Conservation (phyloP, 441 rosid species). For the Oxalis stricta region DNA sequence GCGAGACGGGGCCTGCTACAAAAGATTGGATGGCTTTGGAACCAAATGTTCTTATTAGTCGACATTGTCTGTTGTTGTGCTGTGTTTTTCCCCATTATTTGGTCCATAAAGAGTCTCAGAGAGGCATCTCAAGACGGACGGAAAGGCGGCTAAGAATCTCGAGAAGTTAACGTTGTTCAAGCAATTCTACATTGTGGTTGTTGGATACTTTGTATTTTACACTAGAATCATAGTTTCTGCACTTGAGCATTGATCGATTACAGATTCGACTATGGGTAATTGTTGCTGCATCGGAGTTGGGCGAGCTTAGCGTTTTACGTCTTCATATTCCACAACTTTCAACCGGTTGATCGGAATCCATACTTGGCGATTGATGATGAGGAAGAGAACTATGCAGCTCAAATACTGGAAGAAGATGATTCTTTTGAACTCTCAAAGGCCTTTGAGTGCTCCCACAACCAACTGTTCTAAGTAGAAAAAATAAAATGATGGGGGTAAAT, state of each 20-base stretch:
- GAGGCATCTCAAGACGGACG: constrained; percentile 41
- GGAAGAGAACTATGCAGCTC: constrained; percentile 25
- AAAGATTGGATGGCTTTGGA: constrained; percentile 48
- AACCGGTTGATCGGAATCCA: constrained; percentile 40
- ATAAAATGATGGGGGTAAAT: too few species aligned
- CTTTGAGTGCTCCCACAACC: too few species aligned
- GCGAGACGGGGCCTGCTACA: constrained; percentile 36
- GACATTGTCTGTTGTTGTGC: constrained; percentile 43
- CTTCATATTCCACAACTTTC: constrained; percentile 35
- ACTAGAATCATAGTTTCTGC: constrained; percentile 34
- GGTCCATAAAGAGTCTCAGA: constrained; percentile 35
- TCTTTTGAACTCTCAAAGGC: constrained; percentile 28
- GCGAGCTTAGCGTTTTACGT: constrained; percentile 39
- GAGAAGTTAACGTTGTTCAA: constrained; percentile 42
- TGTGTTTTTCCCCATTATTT: constrained; percentile 37
- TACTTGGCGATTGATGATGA: constrained; percentile 34
- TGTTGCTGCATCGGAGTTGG: constrained; percentile 22
- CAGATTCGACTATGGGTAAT: constrained; percentile 29
- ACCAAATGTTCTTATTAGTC: constrained; percentile 31
- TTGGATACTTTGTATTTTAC: constrained; percentile 36
- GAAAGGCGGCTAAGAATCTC: constrained; percentile 37
- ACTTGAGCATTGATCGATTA: constrained; percentile 24
- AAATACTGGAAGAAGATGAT: constrained; percentile 25
- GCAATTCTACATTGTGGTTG: constrained; percentile 35
- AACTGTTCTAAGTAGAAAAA: too few species aligned